phyloP scores from a whole-genome alignment of 768 basidiomycete genomes.

The Lepiota venenata region DNA sequence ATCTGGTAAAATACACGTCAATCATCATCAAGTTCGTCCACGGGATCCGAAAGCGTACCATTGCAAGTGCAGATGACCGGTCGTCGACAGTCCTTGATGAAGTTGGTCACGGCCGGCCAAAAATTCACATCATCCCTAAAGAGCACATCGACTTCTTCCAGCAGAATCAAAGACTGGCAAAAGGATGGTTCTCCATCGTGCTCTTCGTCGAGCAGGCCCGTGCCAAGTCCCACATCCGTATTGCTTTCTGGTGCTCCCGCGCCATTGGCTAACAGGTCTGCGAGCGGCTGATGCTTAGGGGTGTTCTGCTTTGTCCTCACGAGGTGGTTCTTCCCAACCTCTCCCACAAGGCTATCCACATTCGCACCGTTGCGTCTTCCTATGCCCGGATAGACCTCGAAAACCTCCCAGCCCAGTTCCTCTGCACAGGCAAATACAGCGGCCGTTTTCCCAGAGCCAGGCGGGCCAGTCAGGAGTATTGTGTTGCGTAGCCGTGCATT shows the following conservation, averaged over 20 bases:
- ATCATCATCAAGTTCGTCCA: slow-evolving; percentile 8
- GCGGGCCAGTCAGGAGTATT: slow-evolving; percentile 79
- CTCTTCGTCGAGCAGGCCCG: slow-evolving; percentile 7
- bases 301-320: slow-evolving; percentile 35
- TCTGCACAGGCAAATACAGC: slow-evolving; percentile 91
- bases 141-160: slow-evolving; percentile 95
- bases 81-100: slow-evolving; percentile 81
- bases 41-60: slow-evolving; percentile 47
- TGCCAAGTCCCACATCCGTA: slow-evolving; percentile 1
- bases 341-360: slow-evolving; percentile 80
- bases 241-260: not conserved
- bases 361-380: slow-evolving; percentile 83
- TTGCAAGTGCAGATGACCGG: slow-evolving; percentile 96
- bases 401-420: slow-evolving; percentile 94
- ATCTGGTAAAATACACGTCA: slow-evolving; percentile 43
- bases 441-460: slow-evolving; percentile 88
- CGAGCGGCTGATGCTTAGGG: slow-evolving; percentile 7
- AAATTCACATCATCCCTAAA: slow-evolving; percentile 86
- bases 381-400: slow-evolving; percentile 95
- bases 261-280: not conserved
- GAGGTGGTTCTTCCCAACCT: slow-evolving; percentile 91
- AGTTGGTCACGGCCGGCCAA: slow-evolving; percentile 76
- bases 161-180: slow-evolving; percentile 82
- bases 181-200: slow-evolving; percentile 26
- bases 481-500: slow-evolving; percentile 69